Conservation (phyloP, 495 filamentous ascomycete genomes). For the Xylaria grammica region DNA sequence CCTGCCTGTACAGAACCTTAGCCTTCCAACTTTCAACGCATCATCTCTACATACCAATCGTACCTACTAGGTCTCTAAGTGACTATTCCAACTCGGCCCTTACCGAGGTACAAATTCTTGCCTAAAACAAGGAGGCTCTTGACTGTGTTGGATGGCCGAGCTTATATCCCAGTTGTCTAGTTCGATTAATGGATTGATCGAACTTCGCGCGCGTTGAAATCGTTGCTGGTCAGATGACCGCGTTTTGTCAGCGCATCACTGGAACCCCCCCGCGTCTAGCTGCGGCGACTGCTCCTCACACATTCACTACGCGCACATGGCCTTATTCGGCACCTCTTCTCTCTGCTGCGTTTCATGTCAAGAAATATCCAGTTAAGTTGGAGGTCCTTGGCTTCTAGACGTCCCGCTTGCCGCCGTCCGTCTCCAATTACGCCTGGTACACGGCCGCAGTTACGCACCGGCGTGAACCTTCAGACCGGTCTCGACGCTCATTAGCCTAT, state of each 20-base stretch:
- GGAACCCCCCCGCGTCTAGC: neutral
- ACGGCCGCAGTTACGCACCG: neutral
- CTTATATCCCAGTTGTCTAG: constrained; percentile 13
- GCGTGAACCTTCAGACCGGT: constrained; percentile 1
- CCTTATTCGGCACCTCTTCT: neutral
- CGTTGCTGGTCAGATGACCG: neutral
- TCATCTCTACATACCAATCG: neutral
- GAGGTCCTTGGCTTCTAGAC: neutral
- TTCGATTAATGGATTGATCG: neutral
- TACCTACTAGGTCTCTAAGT: neutral
- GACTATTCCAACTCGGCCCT: neutral
- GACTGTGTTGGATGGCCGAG: neutral
- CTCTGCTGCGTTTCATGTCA: neutral
- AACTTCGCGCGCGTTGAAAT: neutral
- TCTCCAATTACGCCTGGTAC: constrained; percentile 1
- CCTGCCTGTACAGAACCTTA: too few relatives aligned
- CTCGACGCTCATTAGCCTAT: constrained; percentile 16
- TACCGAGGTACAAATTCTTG: neutral
- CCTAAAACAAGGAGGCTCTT: neutral
- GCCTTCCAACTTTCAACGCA: too few relatives aligned
- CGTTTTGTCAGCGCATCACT: neutral
- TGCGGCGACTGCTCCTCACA: neutral
- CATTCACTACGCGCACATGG: neutral
- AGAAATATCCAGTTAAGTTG: neutral
- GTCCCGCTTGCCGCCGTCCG: neutral